Base-by-base conservation (phyloP, 164 flowering plant species). In the Sedum album region DNA sequence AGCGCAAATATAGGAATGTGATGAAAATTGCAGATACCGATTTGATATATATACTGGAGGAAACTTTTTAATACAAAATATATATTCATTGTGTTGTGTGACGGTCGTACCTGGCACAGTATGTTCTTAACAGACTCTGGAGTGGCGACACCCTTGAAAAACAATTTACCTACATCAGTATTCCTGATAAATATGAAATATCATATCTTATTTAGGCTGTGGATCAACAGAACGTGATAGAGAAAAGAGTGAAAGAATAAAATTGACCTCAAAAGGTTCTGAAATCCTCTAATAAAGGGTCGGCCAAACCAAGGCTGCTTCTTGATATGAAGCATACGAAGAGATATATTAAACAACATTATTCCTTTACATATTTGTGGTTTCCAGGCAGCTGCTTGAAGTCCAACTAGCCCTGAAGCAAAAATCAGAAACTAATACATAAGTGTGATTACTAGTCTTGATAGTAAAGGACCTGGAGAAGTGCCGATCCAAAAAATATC, bases 221-320 rank as follows among this genome's bases (percentile, higher is more conserved):
- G 23, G 62, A 57, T 57, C 62, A 57, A 57, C 31, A 57, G 2
- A 57, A 26, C 28, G 33, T 26, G 33, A 26, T 15, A 28, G 62
- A 28, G 33, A 36, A 36, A 64, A 23, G 26, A 35, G 6, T 20
- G 42, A 41, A 38, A 21, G 6, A 65, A n/a, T n/a, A 35, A 20
- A 15, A 17, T 42, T 76, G 76, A 90, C 98, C 96, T 86, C 71
- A 93, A 73, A 69, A 93, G 46, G 75, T 42, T 86, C 82, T 93
- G 98, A 75, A 93, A 93, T 67, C 85, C 81, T 76, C 84, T 83
- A 73, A 93, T 84, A 4, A 93, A 79, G 57, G 97, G 94, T 70
- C 88, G 86, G 64, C 82, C 98, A 78, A 74, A 85, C 89, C 88
- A 86, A 51, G 98, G 96, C 71, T 93, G 98, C 79, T 93, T 93